Evolutionary conservation across 441 rosid genomes (phyloP), one percentile per base, ranked within the genome.

Genomic region (Flueggea neowawraea): DNA sequence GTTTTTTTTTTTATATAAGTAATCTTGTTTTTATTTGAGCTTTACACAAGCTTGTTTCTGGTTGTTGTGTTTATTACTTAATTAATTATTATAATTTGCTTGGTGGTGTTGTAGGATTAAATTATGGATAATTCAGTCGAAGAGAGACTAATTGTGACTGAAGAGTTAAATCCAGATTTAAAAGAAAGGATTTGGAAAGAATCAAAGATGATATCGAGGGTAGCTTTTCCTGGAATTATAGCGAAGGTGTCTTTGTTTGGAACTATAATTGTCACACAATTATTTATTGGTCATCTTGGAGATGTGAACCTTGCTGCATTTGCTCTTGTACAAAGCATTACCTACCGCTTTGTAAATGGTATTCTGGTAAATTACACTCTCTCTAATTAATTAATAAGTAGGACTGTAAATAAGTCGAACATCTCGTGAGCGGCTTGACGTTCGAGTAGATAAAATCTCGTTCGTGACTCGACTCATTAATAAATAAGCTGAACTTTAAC

Each of bases 111-210:
- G 28, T 22, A 22, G 28, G 45, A 43, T 43, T 43, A 0, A 43
- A 6, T 11, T 6, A 63, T 69, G 71, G 70, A 43, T 2, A 59
- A 44, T 47, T 5, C 54, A 13, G 6, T 61, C 60, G 80, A 76
- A 53, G 71, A 65, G 61, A 58, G 74, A 66, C 77, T 76, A 47
- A 48, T 64, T 15, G 61, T 4, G n/a, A 1, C 54, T 4, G 63
- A 52, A 17, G 68, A 55, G 33, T 17, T 0, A 0, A 31, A 17
- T 1, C n/a, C 43, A 9, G 53, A 61, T 17, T 41, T 75, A 54
- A 61, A 49, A 47, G 32, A 66, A 59, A 80, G 79, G 63, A 47
- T 82, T 22, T 82, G 82, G 90, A 71, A 12, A 0, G 95, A 88
- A 72, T 67, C 77, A 12, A 79, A 61, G 67, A 79, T 62, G 57